Conservation (phyloP, 768 basidiomycete species). For the Kwoniella mangroviensis region DNA sequence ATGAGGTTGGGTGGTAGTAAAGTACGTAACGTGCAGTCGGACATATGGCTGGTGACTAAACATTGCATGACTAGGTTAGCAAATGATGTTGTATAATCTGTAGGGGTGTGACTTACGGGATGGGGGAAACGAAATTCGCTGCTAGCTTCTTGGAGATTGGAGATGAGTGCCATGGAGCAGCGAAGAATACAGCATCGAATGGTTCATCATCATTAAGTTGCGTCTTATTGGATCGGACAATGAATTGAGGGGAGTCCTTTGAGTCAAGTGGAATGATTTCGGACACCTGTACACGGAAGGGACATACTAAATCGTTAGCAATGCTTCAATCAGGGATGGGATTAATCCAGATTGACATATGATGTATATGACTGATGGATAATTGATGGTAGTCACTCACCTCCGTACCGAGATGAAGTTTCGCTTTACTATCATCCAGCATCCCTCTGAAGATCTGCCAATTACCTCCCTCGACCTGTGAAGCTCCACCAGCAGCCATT, state of each 20-base stretch:
- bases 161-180: slow-evolving; percentile 81
- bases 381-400: slow-evolving; percentile 60
- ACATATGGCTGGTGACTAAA: slow-evolving; percentile 70
- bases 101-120: slow-evolving; percentile 57
- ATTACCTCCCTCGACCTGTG: slow-evolving; percentile 76
- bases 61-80: neutral
- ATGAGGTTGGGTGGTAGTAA: slow-evolving; percentile 73
- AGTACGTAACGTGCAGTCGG: slow-evolving; percentile 82
- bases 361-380: neutral
- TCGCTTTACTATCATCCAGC: slow-evolving; percentile 70
- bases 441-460: slow-evolving; percentile 83
- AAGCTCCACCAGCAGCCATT: slow-evolving; percentile 73
- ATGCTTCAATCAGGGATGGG: no score
- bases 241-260: slow-evolving; percentile 30
- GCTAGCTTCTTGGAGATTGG: slow-evolving; percentile 31
- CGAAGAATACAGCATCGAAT: slow-evolving; percentile 80
- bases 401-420: slow-evolving; percentile 70
- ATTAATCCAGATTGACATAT: no score
- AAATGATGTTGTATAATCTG: neutral
- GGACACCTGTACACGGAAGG: slow-evolving; percentile 58
- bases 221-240: slow-evolving; percentile 40
- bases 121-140: slow-evolving; percentile 39
- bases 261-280: slow-evolving; percentile 44
- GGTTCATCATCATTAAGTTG: slow-evolving; percentile 31
- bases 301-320: slow-evolving; percentile 18